A percentile compares a stretch with the other conserved stretches of the same genome.
phyloP scores from a whole-genome alignment of 164 flowering plant species.

The Hamamelis virginiana region DNA sequence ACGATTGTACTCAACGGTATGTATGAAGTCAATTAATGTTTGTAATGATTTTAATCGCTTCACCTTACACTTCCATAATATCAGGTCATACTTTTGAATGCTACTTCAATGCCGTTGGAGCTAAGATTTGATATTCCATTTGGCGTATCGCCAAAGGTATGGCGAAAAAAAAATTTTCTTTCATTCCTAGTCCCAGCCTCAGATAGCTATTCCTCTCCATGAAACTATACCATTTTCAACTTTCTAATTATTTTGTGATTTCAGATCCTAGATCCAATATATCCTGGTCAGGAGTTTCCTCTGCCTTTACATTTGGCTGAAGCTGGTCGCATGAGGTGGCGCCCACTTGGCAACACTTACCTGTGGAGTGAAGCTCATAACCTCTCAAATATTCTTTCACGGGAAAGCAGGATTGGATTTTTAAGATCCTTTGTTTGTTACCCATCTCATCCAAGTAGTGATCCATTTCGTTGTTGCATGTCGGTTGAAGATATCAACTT shows the following conservation, averaged over 20 bases:
- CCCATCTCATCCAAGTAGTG: constrained; percentile 84
- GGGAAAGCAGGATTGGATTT: constrained; percentile 63
- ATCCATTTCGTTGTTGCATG: constrained; percentile 90
- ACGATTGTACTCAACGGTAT: constrained; percentile 84
- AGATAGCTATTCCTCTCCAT: background rate
- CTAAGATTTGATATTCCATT: constrained; percentile 95
- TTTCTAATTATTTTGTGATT: constrained; percentile 6
- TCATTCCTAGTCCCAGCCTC: background rate
- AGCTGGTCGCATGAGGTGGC: constrained; percentile 89
- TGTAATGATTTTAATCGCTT: background rate
- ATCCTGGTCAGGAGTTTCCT: constrained; percentile 86
- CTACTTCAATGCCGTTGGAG: constrained; percentile 77
- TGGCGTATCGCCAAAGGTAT: constrained; percentile 91
- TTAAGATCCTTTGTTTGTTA: constrained; percentile 84
- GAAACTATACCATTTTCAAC: background rate
- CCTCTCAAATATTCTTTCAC: constrained; percentile 62
- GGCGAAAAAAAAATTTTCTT: background rate
- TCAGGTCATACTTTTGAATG: constrained; percentile 79
- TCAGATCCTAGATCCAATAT: constrained; percentile 83
- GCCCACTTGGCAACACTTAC: constrained; percentile 75
- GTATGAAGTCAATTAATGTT: constrained; percentile 15
- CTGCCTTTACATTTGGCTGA: constrained; percentile 92
- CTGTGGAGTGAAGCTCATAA: constrained; percentile 93
- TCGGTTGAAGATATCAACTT: constrained; percentile 60
- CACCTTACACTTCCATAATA: constrained; percentile 4